Evolutionary conservation across 1,284 basidiomycete genomes (phyloP).

Genomic region (Athelia sp.): DNA sequence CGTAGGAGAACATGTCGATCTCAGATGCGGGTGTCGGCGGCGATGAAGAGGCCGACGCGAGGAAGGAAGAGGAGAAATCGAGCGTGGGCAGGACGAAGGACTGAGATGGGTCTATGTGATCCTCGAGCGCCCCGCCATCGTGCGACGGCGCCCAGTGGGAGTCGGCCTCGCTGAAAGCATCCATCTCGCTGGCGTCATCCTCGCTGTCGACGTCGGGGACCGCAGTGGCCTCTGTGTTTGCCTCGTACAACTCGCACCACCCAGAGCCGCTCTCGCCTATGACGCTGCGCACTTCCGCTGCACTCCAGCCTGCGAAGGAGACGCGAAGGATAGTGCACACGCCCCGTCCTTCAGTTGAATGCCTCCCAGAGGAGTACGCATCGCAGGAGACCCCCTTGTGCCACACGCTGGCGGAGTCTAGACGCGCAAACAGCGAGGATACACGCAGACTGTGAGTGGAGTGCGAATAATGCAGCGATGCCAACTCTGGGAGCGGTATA

Average conservation of each 20-base stretch:
- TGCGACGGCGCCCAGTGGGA: constrained; percentile 8
- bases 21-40: not conserved
- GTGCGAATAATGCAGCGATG: not conserved
- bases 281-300: not conserved
- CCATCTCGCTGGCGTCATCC: not conserved
- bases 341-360: not conserved
- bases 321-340: not conserved
- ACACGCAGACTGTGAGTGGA: not conserved
- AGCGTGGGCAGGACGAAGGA: constrained; percentile 66
- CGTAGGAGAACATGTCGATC: not conserved
- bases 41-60: not conserved
- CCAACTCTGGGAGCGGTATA: not conserved
- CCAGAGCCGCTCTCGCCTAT: not conserved
- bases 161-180: no score
- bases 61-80: constrained; percentile 44
- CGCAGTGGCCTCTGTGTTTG: not conserved
- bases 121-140: constrained; percentile 16
- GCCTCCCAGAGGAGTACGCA: not conserved
- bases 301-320: not conserved
- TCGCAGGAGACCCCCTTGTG: not conserved
- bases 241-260: not conserved
- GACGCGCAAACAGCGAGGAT: not conserved
- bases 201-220: not conserved
- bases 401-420: not conserved
- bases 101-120: constrained; percentile 40